Base-by-base conservation (phyloP, 2,329 filamentous ascomycete species). In the Colletotrichum orbiculare region DNA sequence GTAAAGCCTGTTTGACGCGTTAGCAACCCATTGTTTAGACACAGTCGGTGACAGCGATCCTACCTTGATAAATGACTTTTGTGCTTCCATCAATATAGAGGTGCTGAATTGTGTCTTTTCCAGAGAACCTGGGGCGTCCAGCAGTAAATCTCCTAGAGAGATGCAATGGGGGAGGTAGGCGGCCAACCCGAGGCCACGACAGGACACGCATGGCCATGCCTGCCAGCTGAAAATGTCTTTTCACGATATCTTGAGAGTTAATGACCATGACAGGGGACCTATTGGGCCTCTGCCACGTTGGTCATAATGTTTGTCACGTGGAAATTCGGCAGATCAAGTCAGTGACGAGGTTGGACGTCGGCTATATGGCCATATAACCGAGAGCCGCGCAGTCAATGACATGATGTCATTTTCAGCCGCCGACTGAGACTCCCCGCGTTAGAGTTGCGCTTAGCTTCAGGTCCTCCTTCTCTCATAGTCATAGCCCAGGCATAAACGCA, bases 11-110 rank as follows among this genome's bases (percentile, higher is more conserved):
- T 1, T 8, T 2, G 1, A 39, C 10, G 2, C 25, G 8, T 52
- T 8, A 55, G 56, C 45, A 8, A 25, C 11, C 0, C 33, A 9
- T 2, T 33, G 8, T 15, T 2, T 12, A 13, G 25, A 11, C 25
- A n/a, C 6, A 3, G n/a, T 15, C 34, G 25, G 10, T 35, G 11
- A 5, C 4, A 25, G 3, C 15, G 3, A 17, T 1, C 48, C 10
- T 54, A 73, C 75, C 77, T 69, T 79, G 76, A 37, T 74, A 78
- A n/a, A 79, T 76, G 3, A 79, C 74, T n/a, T 70, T 69, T 1
- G 73, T 76, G 33, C 70, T 56, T 8, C 66, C 62, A 15, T 71
- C 66, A 8, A 78, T 68, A 1, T 64, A 64, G 7, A 79, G 63
- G 25, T 75, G 77, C 2, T 54, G 39, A 15, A 78, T 74, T 4